Evolutionary conservation across 805 yeast species (phyloP).

Genomic region (Maudiozyma pseudohumilis): DNA sequence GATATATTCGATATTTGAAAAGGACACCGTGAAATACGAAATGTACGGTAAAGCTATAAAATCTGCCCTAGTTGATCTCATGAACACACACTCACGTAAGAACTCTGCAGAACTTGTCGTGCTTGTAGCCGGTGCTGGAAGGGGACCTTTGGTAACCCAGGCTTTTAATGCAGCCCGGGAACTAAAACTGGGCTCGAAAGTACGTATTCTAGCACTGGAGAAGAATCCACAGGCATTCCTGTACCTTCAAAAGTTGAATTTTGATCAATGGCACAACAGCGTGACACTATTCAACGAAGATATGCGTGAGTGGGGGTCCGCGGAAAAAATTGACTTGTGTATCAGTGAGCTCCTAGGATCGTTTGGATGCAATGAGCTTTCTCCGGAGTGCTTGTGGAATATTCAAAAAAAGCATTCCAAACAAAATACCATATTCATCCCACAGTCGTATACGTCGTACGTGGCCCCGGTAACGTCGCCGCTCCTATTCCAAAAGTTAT

Average conservation of each 20-base stretch:
- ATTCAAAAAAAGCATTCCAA: conserved; percentile 33
- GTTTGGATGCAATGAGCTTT: conserved; percentile 83
- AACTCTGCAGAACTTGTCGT: conserved; percentile 28
- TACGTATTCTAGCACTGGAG: conserved; percentile 53
- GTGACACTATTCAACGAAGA: conserved; percentile 51
- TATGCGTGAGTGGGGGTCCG: conserved; percentile 42
- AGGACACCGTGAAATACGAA: conserved; percentile 58
- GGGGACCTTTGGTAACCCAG: conserved; percentile 68
- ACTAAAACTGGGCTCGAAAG: conserved; percentile 17
- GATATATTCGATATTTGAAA: conserved; percentile 62
- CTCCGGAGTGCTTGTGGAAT: conserved; percentile 67
- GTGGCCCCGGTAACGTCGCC: conserved; percentile 64
- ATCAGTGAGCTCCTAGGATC: conserved; percentile 82
- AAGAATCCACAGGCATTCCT: conserved; percentile 55
- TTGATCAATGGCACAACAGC: conserved; percentile 40
- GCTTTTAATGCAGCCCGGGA: conserved; percentile 35
- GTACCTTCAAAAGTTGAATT: conserved; percentile 40
- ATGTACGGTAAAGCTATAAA: conserved; percentile 57
- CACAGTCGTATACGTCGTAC: conserved; percentile 46
- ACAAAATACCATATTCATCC: conserved; percentile 47
- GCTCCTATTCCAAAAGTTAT: conserved; percentile 33
- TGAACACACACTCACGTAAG: too few species aligned
- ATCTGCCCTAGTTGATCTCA: conserved; percentile 38
- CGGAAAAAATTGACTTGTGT: conserved; percentile 42
- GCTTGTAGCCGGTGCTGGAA: conserved; percentile 77